Evolutionary conservation across 75 land plant genomes (phyloP).

Genomic region (Cupressus sempervirens): DNA sequence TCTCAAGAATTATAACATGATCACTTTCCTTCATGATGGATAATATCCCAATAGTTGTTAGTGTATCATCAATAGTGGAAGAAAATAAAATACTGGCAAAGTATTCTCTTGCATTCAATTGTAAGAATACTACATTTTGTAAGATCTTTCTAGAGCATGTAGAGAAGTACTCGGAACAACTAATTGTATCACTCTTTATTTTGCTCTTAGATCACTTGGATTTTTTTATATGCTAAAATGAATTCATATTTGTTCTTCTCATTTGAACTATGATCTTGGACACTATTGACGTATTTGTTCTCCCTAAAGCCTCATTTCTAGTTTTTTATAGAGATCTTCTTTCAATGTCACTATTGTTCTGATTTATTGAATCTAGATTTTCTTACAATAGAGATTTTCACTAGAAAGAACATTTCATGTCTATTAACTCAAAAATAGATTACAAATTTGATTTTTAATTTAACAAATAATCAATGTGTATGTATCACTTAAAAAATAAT

Average conservation of each 20-base stretch:
- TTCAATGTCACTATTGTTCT: not conserved
- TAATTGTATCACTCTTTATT: conserved; percentile 6
- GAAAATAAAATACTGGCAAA: conserved; percentile 81
- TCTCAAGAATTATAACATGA: conserved; percentile 91
- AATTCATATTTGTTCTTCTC: not conserved
- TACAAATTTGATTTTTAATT: not conserved
- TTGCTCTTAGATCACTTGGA: not conserved
- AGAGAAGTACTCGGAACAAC: conserved; percentile 59
- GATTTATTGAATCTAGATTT: not conserved
- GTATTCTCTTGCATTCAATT: conserved; percentile 83
- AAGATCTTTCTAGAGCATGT: conserved; percentile 91
- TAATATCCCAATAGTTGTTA: conserved; percentile 82
- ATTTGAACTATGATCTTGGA: not conserved
- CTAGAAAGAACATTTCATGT: not conserved
- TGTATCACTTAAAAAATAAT: not conserved
- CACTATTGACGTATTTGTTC: not conserved
- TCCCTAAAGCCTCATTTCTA: not conserved
- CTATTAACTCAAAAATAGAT: not conserved
- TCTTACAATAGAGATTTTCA: not conserved
- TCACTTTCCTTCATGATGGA: conserved; percentile 98
- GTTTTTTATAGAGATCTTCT: not conserved
- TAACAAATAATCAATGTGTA: not conserved
- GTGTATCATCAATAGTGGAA: conserved; percentile 58
- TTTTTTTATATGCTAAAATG: not conserved
- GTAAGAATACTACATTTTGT: conserved; percentile 69